Conservation (phyloP, 1,139 yeast species). For the Barnettozyma hawaiiensis region DNA sequence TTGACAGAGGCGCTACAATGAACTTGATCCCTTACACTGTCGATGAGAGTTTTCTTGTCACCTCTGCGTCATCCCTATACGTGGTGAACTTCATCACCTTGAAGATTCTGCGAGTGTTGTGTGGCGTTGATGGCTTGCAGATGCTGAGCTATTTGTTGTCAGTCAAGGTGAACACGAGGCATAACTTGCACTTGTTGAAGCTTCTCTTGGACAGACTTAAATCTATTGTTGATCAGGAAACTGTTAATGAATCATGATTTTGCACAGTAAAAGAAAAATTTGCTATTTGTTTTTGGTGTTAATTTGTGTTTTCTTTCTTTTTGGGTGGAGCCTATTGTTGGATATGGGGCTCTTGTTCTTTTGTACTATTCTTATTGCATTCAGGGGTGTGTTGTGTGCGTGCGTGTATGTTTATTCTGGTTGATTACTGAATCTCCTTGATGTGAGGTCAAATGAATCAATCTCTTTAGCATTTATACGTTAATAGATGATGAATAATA, state of each 20-base stretch:
- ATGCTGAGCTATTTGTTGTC: conserved; percentile 18
- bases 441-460: too few relatives aligned
- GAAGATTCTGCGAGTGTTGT: conserved; percentile 17
- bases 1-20: conserved; percentile 20
- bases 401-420: too few relatives aligned
- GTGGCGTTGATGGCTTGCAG: conserved; percentile 19
- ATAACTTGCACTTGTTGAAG: conserved; percentile 20
- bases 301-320: too few relatives aligned
- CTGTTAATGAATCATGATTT: neutral
- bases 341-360: neutral
- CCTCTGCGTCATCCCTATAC: conserved; percentile 17
- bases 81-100: conserved; percentile 19
- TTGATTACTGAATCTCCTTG: too few relatives aligned
- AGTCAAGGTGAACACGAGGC: conserved; percentile 20
- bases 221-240: neutral
- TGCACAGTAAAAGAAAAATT: too few relatives aligned
- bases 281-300: too few relatives aligned
- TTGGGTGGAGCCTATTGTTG: too few relatives aligned
- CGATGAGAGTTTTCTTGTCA: conserved; percentile 15
- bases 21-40: conserved; percentile 19
- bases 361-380: neutral
- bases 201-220: conserved; percentile 17
- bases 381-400: too few relatives aligned
- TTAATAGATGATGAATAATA: too few relatives aligned
- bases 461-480: too few relatives aligned